These are phyloP conservation scores for Aspergillus sp. DNA, from an alignment of 2,329 filamentous ascomycete genomes.

Conservation along the genomic window DNA sequence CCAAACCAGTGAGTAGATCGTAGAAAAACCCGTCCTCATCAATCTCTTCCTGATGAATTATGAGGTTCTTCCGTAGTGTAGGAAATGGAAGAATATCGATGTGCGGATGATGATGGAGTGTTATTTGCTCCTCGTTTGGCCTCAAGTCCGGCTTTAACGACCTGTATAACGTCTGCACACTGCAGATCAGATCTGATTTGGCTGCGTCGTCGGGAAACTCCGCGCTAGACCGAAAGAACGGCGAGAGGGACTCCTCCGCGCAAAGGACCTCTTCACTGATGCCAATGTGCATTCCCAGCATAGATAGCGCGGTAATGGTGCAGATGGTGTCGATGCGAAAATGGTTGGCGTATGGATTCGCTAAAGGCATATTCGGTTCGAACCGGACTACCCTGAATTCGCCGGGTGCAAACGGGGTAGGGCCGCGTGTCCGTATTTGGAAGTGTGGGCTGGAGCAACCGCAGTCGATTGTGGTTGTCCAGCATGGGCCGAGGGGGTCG, in stretches of 20 bases:
- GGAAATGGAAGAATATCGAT: slow-evolving; percentile 21
- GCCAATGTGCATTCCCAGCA: slow-evolving; percentile 22
- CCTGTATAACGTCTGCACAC: slow-evolving; percentile 14
- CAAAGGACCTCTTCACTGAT: slow-evolving; percentile 25
- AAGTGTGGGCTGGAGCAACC: slow-evolving; percentile 15
- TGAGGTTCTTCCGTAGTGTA: slow-evolving; percentile 17
- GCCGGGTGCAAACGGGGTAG: background rate
- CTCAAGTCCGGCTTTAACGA: slow-evolving; percentile 20
- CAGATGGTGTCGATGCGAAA: slow-evolving; percentile 28
- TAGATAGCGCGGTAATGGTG: slow-evolving; percentile 20
- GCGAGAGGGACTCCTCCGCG: slow-evolving; percentile 22
- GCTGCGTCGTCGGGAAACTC: background rate
- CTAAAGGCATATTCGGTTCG: slow-evolving; percentile 5
- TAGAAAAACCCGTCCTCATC: slow-evolving; percentile 20
- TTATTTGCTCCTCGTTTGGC: slow-evolving; percentile 19
- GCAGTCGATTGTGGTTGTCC: slow-evolving; percentile 15
- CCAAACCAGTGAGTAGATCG: slow-evolving; percentile 16
- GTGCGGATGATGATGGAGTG: slow-evolving; percentile 17
- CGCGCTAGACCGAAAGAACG: slow-evolving; percentile 21
- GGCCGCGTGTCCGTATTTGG: slow-evolving; percentile 8
- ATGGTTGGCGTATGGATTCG: slow-evolving; percentile 25
- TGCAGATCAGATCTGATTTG: slow-evolving; percentile 10
- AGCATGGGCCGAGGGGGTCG: slow-evolving; percentile 1
- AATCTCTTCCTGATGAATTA: slow-evolving; percentile 9
- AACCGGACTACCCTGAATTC: slow-evolving; percentile 15